phyloP scores from a whole-genome alignment of 768 basidiomycete species.

The Lanmaoa pseudosensibilis region DNA sequence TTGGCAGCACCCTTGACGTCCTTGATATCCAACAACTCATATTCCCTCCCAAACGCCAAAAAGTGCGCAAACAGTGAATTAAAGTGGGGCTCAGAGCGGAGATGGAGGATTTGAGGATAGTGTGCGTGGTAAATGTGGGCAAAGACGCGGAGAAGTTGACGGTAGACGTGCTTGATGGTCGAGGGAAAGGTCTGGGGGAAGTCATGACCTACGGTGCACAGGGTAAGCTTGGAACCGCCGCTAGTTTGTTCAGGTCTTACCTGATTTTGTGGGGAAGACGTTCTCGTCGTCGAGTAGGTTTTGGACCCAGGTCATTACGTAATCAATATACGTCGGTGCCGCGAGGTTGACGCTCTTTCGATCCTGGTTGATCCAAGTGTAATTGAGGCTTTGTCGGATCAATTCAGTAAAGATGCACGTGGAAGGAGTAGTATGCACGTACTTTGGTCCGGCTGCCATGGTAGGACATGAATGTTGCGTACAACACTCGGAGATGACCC shows the following conservation, averaged over 20 bases:
- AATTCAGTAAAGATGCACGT: background rate
- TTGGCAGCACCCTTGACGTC: constrained; percentile 76
- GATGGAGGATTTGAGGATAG: constrained; percentile 86
- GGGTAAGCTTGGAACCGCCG: background rate
- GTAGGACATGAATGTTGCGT: constrained; percentile 86
- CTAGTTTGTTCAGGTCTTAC: constrained; percentile 41
- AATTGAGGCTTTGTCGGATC: constrained; percentile 65
- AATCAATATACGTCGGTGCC: constrained; percentile 96
- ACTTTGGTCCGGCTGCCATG: constrained; percentile 90
- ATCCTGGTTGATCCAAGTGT: constrained; percentile 91
- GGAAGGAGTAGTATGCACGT: constrained; percentile 29
- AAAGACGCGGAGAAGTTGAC: constrained; percentile 94
- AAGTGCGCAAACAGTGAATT: constrained; percentile 98
- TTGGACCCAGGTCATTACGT: constrained; percentile 96
- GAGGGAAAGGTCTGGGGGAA: constrained; percentile 89
- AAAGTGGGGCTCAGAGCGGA: constrained; percentile 92
- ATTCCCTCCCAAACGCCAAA: constrained; percentile 92
- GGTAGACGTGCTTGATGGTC: constrained; percentile 91
- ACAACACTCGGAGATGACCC: constrained; percentile 89
- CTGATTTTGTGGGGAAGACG: constrained; percentile 94
- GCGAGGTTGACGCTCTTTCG: constrained; percentile 85
- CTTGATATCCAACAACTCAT: constrained; percentile 85
- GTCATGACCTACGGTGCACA: constrained; percentile 61
- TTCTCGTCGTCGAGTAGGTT: constrained; percentile 92
- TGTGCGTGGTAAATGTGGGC: constrained; percentile 97